These are phyloP conservation scores for Sisymbrium irio DNA, from an alignment of 345 rosid species.

Conservation along the genomic window DNA sequence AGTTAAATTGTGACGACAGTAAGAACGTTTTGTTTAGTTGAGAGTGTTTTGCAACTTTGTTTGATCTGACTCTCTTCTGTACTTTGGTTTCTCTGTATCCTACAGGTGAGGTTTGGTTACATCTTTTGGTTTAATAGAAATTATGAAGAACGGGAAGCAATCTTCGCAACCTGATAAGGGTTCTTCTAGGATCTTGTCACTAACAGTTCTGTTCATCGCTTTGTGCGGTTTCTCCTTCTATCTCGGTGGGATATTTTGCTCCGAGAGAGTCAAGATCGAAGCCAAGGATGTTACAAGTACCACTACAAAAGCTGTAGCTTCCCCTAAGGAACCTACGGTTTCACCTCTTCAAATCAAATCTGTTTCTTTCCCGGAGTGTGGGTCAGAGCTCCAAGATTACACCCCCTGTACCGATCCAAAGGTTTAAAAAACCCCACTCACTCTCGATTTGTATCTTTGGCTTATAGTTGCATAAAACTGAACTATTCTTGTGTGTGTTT, in stretches of 20 bases:
- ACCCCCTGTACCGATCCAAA: conserved; percentile 98
- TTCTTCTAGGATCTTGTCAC: conserved; percentile 45
- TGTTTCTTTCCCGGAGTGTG: conserved; percentile 68
- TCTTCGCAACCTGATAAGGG: conserved; percentile 50
- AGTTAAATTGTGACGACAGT: neutral
- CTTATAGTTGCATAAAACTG: neutral
- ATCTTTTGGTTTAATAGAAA: conserved; percentile 11
- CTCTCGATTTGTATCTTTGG: neutral
- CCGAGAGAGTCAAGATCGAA: conserved; percentile 49
- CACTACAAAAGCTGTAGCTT: conserved; percentile 40
- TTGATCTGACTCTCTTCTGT: neutral
- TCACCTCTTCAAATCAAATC: conserved; percentile 62
- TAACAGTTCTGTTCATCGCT: conserved; percentile 44
- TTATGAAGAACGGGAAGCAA: conserved; percentile 77
- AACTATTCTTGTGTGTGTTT: conserved; percentile 2
- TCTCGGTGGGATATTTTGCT: conserved; percentile 79
- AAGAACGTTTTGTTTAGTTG: neutral
- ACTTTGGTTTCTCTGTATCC: neutral
- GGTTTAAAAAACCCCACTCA: conserved; percentile 38
- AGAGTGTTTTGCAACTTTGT: neutral
- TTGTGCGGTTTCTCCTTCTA: conserved; percentile 89
- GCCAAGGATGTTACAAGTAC: conserved; percentile 36
- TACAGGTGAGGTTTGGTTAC: conserved; percentile 13
- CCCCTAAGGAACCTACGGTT: conserved; percentile 43
- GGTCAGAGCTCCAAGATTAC: conserved; percentile 77